A percentile compares a stretch with the other conserved stretches of the same genome.
phyloP scores from a whole-genome alignment of 371 early-diverging fungal genomes.

The Vairimorpha apis region DNA sequence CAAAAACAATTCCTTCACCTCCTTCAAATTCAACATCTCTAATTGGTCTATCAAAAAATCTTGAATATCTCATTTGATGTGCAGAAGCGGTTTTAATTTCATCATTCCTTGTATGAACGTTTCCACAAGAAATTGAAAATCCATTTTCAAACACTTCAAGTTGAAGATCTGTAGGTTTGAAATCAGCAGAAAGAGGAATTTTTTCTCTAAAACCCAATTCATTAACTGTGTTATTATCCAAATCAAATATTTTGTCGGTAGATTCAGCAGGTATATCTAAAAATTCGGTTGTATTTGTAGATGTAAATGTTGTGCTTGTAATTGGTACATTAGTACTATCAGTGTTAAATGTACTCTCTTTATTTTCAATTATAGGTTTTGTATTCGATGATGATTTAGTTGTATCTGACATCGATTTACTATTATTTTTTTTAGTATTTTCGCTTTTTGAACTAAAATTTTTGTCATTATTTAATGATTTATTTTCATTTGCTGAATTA shows the following conservation, averaged over 20 bases:
- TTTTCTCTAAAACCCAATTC: slow-evolving; percentile 4
- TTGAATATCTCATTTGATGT: slow-evolving; percentile 1
- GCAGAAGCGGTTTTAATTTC: not conserved
- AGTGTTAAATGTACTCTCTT: too few species aligned
- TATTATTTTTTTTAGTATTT: too few species aligned
- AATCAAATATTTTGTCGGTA: not conserved
- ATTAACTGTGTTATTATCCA: not conserved
- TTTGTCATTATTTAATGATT: too few species aligned
- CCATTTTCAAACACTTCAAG: not conserved
- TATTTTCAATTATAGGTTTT: too few species aligned
- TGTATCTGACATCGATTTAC: too few species aligned
- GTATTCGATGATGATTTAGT: too few species aligned
- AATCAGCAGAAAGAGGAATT: not conserved
- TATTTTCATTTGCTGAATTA: too few species aligned
- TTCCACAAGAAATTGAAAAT: not conserved
- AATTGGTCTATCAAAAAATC: slow-evolving; percentile 6
- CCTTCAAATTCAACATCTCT: not conserved
- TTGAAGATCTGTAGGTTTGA: not conserved
- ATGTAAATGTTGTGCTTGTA: too few species aligned
- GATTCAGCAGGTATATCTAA: not conserved
- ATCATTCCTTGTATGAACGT: not conserved
- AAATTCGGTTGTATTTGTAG: too few species aligned
- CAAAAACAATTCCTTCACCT: not conserved
- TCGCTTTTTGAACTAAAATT: too few species aligned
- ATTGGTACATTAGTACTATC: too few species aligned